A percentile compares a stretch with the other conserved stretches of the same genome.
phyloP scores from a whole-genome alignment of 2,329 filamentous ascomycete species.

The Monilinia vaccinii-corymbosi region DNA sequence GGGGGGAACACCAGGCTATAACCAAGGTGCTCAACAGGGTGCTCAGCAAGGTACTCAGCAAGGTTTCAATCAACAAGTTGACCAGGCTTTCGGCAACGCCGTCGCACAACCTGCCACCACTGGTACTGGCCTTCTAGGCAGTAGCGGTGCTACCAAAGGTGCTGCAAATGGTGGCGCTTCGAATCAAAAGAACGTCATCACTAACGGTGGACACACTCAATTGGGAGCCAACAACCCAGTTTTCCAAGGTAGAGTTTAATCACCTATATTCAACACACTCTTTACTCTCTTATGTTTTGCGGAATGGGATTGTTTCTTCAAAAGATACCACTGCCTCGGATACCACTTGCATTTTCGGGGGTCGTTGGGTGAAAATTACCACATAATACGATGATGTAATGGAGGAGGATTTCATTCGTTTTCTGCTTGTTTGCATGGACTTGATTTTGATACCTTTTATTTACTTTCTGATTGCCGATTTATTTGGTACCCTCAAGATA shows the following conservation, averaged over 20 bases:
- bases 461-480: slow-evolving; percentile 1
- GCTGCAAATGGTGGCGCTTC: not conserved
- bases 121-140: not conserved
- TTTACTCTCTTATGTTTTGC: slow-evolving; percentile 4
- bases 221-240: slow-evolving; percentile 15
- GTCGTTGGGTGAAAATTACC: not conserved
- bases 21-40: not conserved
- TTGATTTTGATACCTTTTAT: not conserved
- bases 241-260: slow-evolving; percentile 2
- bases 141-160: not conserved
- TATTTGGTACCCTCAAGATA: not conserved
- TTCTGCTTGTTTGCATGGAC: not conserved
- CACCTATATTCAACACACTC: not conserved
- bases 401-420: slow-evolving; percentile 4
- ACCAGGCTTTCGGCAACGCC: not conserved
- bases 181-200: not conserved
- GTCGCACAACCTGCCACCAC: not conserved
- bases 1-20: not conserved
- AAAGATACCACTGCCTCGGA: slow-evolving; percentile 11
- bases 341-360: slow-evolving; percentile 10
- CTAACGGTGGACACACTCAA: slow-evolving; percentile 6
- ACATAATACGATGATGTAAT: not conserved
- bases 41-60: not conserved
- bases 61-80: slow-evolving; percentile 3
- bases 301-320: slow-evolving; percentile 7